Evolutionary conservation across 495 filamentous ascomycete species (phyloP).

Genomic region (Clavariopsis aquatica): DNA sequence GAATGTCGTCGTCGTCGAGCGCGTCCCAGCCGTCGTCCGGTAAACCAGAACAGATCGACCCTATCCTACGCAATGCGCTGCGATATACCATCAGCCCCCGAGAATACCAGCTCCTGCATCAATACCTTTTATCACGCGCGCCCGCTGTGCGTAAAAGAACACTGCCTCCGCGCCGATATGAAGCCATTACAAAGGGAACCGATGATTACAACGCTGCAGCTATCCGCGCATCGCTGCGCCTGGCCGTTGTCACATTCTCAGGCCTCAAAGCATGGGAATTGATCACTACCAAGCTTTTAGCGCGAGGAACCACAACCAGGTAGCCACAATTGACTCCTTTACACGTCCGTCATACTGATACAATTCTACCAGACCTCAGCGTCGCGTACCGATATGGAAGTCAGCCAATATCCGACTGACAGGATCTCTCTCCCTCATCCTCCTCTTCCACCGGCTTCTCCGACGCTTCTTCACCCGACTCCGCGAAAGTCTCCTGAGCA

Average conservation of each 20-base stretch:
- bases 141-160: constrained; percentile 58
- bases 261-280: constrained; percentile 69
- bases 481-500: constrained; percentile 72
- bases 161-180: constrained; percentile 58
- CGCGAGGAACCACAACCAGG: constrained; percentile 47
- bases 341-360: background rate
- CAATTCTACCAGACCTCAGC: constrained; percentile 41
- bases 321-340: constrained; percentile 32
- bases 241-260: constrained; percentile 70
- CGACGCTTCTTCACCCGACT: constrained; percentile 86
- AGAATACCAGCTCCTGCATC: constrained; percentile 81
- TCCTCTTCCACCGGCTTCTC: constrained; percentile 84
- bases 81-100: constrained; percentile 80
- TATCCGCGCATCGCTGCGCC: constrained; percentile 71
- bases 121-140: constrained; percentile 70
- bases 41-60: constrained; percentile 49
- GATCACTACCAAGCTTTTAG: constrained; percentile 47
- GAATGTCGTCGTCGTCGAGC: constrained; percentile 25
- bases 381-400: constrained; percentile 57
- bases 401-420: constrained; percentile 76
- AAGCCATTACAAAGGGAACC: constrained; percentile 52
- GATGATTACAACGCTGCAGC: constrained; percentile 79
- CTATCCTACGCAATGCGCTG: constrained; percentile 72
- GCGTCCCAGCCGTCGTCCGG: constrained; percentile 20
- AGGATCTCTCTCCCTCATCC: constrained; percentile 75